A percentile compares a stretch with the other conserved stretches of the same genome.
phyloP scores from a whole-genome alignment of 75 land plant genomes.

The Chamaecyparis obtusa region DNA sequence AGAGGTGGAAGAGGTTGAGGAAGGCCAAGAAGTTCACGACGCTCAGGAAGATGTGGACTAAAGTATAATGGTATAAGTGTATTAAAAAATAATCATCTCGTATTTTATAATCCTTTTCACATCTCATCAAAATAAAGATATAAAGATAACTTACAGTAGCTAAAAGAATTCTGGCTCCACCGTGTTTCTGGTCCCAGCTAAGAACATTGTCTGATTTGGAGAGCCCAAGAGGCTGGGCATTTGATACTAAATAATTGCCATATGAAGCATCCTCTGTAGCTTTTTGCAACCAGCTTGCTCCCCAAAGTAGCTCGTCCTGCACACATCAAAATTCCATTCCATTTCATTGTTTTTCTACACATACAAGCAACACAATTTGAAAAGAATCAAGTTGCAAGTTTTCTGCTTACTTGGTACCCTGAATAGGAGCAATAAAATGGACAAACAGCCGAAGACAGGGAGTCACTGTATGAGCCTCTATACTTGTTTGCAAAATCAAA shows the following conservation, averaged over 20 bases:
- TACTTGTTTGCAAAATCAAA: constrained; percentile 68
- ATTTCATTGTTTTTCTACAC: background rate
- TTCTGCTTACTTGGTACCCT: constrained; percentile 48
- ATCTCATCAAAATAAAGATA: too few relatives aligned
- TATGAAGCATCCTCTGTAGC: constrained; percentile 48
- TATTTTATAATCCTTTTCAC: too few relatives aligned
- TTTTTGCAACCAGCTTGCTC: constrained; percentile 59
- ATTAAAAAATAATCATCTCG: too few relatives aligned
- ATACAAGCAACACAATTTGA: background rate
- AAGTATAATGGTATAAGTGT: too few relatives aligned
- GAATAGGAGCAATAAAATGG: constrained; percentile 95
- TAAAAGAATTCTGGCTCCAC: constrained; percentile 67
- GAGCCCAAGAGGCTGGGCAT: constrained; percentile 26
- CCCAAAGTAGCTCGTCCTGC: constrained; percentile 75
- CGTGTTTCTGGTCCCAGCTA: constrained; percentile 83
- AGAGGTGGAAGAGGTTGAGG: too few relatives aligned
- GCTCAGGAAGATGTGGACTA: too few relatives aligned
- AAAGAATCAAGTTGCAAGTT: background rate
- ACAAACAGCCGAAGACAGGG: constrained; percentile 57
- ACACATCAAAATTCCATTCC: constrained; percentile 16
- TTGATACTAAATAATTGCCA: constrained; percentile 13
- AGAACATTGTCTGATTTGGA: constrained; percentile 48
- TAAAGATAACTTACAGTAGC: constrained; percentile 57
- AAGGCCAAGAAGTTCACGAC: too few relatives aligned
- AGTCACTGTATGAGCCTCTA: constrained; percentile 74